Evolutionary conservation across 805 yeast genomes (phyloP).

Genomic region (Saturnispora gosingensis): DNA sequence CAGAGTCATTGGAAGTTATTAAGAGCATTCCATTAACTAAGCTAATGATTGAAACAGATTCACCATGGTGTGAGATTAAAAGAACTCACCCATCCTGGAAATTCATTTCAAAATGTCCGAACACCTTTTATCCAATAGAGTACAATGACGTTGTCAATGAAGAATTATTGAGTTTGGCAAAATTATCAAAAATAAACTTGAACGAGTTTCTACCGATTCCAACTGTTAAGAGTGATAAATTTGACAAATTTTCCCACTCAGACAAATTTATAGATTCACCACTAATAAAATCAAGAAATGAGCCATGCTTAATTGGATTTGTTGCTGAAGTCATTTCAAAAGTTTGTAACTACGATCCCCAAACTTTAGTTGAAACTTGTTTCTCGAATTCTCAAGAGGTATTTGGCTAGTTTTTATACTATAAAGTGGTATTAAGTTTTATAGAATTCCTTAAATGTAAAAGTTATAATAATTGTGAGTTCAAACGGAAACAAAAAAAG

Average conservation of each 20-base stretch:
- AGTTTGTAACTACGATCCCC: constrained; percentile 34
- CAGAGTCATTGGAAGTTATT: constrained; percentile 63
- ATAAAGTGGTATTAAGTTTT: not conserved
- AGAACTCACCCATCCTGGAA: constrained; percentile 70
- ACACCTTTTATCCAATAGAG: constrained; percentile 41
- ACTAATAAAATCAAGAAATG: constrained; percentile 77
- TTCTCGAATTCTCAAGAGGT: constrained; percentile 43
- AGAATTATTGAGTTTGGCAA: constrained; percentile 3
- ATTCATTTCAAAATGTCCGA: constrained; percentile 47
- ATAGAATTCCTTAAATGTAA: not conserved
- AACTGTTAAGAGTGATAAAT: constrained; percentile 50
- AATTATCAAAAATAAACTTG: constrained; percentile 13
- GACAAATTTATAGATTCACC: constrained; percentile 31
- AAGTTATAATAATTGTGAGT: not conserved
- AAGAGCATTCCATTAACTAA: constrained; percentile 57
- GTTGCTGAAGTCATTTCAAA: constrained; percentile 65
- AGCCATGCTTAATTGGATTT: constrained; percentile 78
- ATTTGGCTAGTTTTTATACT: constrained; percentile 26
- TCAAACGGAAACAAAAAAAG: not conserved
- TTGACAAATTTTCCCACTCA: constrained; percentile 20
- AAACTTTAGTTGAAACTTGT: constrained; percentile 37
- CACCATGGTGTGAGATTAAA: constrained; percentile 97
- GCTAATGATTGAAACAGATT: constrained; percentile 84
- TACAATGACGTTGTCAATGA: constrained; percentile 9
- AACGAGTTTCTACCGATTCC: constrained; percentile 54